phyloP scores from a whole-genome alignment of 2,329 filamentous ascomycete species.

The Elsinoe batatas region DNA sequence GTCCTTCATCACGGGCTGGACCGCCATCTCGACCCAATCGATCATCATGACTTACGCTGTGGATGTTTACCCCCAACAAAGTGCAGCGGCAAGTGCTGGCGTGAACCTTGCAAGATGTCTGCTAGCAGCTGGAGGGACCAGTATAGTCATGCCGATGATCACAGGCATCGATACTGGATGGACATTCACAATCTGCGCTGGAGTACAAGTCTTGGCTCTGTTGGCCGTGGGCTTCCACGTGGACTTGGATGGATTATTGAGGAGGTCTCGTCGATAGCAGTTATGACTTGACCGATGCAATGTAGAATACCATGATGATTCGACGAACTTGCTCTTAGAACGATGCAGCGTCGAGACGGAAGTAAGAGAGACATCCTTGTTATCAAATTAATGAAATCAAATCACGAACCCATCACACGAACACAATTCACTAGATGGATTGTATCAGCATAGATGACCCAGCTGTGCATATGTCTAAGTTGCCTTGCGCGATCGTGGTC shows the following conservation, averaged over 20 bases:
- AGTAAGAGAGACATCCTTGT: no score
- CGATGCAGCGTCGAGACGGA: no score
- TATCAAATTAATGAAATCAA: no score
- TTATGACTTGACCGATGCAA: no score
- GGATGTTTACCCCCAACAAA: constrained; percentile 42
- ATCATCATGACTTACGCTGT: constrained; percentile 45
- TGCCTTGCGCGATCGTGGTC: no score
- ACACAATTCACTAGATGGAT: no score
- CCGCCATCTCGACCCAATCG: constrained; percentile 40
- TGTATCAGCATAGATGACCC: no score
- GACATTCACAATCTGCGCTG: constrained; percentile 37
- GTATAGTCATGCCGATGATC: constrained; percentile 42
- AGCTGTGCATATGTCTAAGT: no score
- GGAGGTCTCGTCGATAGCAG: background rate
- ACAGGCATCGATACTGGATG: constrained; percentile 37
- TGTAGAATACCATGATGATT: background rate
- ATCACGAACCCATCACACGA: no score
- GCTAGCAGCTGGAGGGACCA: constrained; percentile 43
- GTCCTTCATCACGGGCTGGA: constrained; percentile 45
- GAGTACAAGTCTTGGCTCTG: background rate
- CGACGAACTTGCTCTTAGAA: no score
- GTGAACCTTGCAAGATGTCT: constrained; percentile 46
- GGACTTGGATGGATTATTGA: background rate
- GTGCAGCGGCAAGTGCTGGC: constrained; percentile 44
- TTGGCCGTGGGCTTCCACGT: background rate